Percentiles rank a stretch among this genome's conserved stretches.
phyloP scores from a whole-genome alignment of 1,284 basidiomycete species.

The Coriolopsis trogii region DNA sequence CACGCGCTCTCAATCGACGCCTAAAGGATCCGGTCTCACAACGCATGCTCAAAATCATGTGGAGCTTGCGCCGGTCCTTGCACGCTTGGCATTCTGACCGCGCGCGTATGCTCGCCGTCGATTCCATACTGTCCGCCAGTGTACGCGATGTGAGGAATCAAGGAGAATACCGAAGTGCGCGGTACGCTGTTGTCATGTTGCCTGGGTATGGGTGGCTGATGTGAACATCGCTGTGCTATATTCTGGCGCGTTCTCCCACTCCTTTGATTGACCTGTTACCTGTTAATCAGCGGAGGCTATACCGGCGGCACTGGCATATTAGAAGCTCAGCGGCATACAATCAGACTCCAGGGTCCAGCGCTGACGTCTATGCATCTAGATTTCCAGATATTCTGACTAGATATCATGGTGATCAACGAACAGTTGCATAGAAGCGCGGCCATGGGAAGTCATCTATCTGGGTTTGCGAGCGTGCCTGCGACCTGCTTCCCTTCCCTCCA shows the following conservation, averaged over 20 bases:
- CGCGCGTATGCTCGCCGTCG: too few species aligned
- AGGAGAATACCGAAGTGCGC: too few species aligned
- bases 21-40: too few species aligned
- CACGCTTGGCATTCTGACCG: too few species aligned
- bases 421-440: conserved; percentile 7
- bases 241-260: conserved; percentile 14
- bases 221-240: too few species aligned
- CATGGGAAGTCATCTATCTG: conserved; percentile 22
- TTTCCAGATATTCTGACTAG: conserved; percentile 13
- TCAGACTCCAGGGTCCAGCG: conserved; percentile 15
- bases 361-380: conserved; percentile 19
- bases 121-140: too few species aligned
- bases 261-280: conserved; percentile 17
- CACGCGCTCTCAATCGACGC: too few species aligned
- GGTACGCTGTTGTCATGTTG: too few species aligned
- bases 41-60: too few species aligned
- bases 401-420: conserved; percentile 9
- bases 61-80: too few species aligned
- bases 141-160: too few species aligned
- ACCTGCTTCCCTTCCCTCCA: conserved; percentile 6
- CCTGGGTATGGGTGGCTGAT: too few species aligned
- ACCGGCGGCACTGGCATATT: conserved; percentile 18
- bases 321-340: conserved; percentile 6
- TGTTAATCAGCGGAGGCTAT: conserved; percentile 18
- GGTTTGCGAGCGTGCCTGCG: conserved; percentile 11